Conservation (phyloP, 23 red algal species). For the Gracilaria domingensis region DNA sequence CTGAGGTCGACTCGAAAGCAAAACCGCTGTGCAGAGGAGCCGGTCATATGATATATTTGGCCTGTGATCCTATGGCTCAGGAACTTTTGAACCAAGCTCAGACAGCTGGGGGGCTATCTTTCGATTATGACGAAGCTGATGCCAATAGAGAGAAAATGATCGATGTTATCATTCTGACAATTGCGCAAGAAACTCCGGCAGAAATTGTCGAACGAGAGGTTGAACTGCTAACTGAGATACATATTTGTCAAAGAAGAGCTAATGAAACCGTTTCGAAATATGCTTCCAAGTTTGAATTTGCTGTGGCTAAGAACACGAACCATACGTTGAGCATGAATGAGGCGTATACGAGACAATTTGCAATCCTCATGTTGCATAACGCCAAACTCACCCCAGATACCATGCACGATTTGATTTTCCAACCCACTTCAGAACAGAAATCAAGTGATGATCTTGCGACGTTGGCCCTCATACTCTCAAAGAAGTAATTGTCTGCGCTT, state of each 20-base stretch:
- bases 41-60: slow-evolving; percentile 32
- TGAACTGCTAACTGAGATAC: background rate
- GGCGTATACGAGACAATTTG: background rate
- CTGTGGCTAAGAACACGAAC: background rate
- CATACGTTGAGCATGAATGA: background rate
- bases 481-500: background rate
- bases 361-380: background rate
- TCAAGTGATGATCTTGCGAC: background rate
- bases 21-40: slow-evolving; percentile 32
- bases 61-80: slow-evolving; percentile 32
- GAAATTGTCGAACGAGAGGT: slow-evolving; percentile 13
- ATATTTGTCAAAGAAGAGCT: background rate
- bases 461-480: background rate
- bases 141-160: background rate
- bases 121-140: slow-evolving; percentile 21
- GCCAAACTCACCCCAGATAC: background rate
- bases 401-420: background rate
- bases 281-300: background rate
- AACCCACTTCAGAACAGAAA: background rate
- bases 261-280: background rate
- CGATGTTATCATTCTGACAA: slow-evolving; percentile 13
- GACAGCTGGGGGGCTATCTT: background rate
- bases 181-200: background rate
- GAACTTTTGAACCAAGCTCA: slow-evolving; percentile 2
- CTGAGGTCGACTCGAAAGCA: slow-evolving; percentile 20